Conservation (phyloP, 169 alveolate species). For the Plasmodium knowlesi region DNA sequence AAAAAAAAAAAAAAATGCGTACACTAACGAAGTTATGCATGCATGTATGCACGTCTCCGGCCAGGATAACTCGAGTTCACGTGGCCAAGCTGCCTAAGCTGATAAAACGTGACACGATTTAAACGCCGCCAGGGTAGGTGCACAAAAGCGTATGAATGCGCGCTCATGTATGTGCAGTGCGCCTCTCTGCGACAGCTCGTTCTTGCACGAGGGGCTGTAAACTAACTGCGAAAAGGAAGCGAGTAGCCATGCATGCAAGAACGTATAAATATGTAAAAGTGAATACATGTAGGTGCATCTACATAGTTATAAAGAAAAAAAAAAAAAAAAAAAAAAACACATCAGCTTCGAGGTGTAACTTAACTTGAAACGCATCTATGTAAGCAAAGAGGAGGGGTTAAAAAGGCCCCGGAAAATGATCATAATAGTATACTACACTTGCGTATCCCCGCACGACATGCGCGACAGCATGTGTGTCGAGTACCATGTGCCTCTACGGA, state of each 20-base stretch:
- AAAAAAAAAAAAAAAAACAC: background rate
- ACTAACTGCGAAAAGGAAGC: background rate
- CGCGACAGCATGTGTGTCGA: background rate
- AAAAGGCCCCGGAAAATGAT: background rate
- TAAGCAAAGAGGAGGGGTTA: background rate
- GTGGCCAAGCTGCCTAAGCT: background rate
- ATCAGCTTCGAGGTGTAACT: background rate
- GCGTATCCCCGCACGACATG: background rate
- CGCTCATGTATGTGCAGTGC: background rate
- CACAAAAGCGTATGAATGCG: background rate
- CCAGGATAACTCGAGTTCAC: constrained; percentile 8
- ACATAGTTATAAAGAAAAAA: background rate
- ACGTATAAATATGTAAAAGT: background rate
- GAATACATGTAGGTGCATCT: background rate
- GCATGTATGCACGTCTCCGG: constrained; percentile 8
- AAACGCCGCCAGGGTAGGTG: background rate
- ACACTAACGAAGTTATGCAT: background rate
- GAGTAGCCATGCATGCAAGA: background rate
- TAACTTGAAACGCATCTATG: background rate
- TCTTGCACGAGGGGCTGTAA: background rate
- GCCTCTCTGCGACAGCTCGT: background rate
- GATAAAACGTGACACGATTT: background rate
- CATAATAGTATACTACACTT: background rate
- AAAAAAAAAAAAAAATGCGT: background rate
- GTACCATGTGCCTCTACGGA: background rate